Evolutionary conservation across 2,329 filamentous ascomycete genomes (phyloP).

Genomic region (Xylaria sp.): DNA sequence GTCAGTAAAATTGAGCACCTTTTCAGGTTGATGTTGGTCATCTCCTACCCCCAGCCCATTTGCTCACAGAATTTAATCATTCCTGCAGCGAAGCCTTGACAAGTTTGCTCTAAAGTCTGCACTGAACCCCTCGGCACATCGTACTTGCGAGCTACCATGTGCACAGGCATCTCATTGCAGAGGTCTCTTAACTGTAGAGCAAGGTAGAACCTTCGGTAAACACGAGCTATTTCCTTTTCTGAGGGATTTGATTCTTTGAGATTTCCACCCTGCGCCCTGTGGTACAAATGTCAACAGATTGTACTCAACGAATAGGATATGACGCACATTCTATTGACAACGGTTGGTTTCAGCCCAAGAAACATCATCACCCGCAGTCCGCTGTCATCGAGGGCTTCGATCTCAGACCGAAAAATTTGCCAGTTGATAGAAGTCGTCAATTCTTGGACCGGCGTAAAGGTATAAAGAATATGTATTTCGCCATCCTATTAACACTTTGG

Average conservation of each 20-base stretch:
- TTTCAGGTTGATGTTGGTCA: neutral
- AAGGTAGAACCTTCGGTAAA: slow-evolving; percentile 76
- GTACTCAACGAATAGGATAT: neutral
- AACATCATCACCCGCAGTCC: slow-evolving; percentile 71
- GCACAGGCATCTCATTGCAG: slow-evolving; percentile 76
- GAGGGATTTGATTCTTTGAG: slow-evolving; percentile 67
- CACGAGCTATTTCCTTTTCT: slow-evolving; percentile 64
- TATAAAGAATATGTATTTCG: slow-evolving; percentile 73
- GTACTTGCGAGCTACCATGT: slow-evolving; percentile 73
- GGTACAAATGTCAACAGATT: slow-evolving; percentile 24
- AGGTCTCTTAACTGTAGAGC: slow-evolving; percentile 79
- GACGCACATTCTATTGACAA: slow-evolving; percentile 69
- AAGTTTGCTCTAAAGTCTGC: slow-evolving; percentile 75
- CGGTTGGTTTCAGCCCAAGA: slow-evolving; percentile 70
- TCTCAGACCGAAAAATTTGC: slow-evolving; percentile 73
- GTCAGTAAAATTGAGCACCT: slow-evolving; percentile 21
- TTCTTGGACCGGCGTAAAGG: slow-evolving; percentile 74
- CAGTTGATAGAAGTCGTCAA: slow-evolving; percentile 66
- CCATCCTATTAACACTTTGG: too few relatives aligned
- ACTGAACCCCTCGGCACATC: slow-evolving; percentile 71
- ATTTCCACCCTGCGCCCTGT: slow-evolving; percentile 68
- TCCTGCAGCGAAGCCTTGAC: slow-evolving; percentile 77
- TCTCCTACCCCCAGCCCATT: slow-evolving; percentile 71
- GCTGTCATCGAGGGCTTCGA: slow-evolving; percentile 74
- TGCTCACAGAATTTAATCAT: slow-evolving; percentile 81